Conservation (phyloP, 805 yeast species). For the Dipodascus geniculatus region DNA sequence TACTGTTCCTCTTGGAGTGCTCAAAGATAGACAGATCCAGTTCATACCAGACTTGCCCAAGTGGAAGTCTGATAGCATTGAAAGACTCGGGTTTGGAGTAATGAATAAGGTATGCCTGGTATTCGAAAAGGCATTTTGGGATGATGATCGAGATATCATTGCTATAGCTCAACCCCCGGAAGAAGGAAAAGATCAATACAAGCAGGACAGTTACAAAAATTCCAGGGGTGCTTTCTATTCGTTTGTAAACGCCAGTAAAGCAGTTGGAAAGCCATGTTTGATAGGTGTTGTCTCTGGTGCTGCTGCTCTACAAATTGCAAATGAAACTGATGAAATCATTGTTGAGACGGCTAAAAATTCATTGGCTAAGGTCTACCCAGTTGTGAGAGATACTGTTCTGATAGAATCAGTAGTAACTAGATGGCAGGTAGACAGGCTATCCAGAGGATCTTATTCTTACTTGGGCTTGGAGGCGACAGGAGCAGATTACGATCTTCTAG, state of each 20-base stretch:
- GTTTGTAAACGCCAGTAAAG: slow-evolving; percentile 27
- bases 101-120: slow-evolving; percentile 29
- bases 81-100: slow-evolving; percentile 29
- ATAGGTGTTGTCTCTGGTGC: slow-evolving; percentile 29
- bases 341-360: slow-evolving; percentile 24
- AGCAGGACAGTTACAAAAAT: slow-evolving; percentile 15
- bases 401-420: slow-evolving; percentile 38
- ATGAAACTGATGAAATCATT: slow-evolving; percentile 23
- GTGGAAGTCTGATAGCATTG: slow-evolving; percentile 29
- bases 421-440: slow-evolving; percentile 74
- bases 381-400: slow-evolving; percentile 12
- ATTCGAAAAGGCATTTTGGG: slow-evolving; percentile 31
- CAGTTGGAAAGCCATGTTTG: slow-evolving; percentile 28
- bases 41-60: slow-evolving; percentile 32
- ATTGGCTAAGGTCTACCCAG: slow-evolving; percentile 21
- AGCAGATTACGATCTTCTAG: slow-evolving; percentile 30
- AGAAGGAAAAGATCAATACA: slow-evolving; percentile 6
- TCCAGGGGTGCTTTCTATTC: slow-evolving; percentile 28
- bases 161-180: slow-evolving; percentile 23
- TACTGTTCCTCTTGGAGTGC: slow-evolving; percentile 31
- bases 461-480: slow-evolving; percentile 33
- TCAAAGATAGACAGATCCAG: slow-evolving; percentile 27
- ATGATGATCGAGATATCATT: slow-evolving; percentile 21
- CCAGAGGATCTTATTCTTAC: slow-evolving; percentile 64
- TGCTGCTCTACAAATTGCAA: slow-evolving; percentile 25